Evolutionary conservation across 179 eudicot species (phyloP).

Genomic region (Spinacia oleracea): DNA sequence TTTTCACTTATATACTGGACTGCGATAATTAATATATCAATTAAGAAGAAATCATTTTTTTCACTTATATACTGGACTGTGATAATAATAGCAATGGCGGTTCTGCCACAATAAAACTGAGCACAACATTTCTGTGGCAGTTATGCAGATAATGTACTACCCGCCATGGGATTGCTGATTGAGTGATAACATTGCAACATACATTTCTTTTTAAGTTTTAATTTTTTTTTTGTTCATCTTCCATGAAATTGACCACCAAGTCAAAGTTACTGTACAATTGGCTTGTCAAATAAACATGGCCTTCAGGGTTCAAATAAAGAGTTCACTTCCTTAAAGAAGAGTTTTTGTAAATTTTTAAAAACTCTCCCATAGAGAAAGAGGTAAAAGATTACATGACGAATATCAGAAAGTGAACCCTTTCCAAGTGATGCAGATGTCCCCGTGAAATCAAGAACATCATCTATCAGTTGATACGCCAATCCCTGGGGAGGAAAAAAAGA

Average conservation of each 20-base stretch:
- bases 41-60: background rate
- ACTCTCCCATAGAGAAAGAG: background rate
- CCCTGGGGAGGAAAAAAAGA: conserved; percentile 51
- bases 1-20: too few species aligned
- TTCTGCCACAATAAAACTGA: background rate
- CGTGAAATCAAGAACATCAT: conserved; percentile 91
- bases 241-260: background rate
- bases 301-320: background rate
- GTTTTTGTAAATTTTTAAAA: background rate
- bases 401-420: conserved; percentile 89
- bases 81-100: background rate
- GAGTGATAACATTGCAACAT: background rate
- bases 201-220: background rate
- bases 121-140: background rate
- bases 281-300: background rate
- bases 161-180: background rate
- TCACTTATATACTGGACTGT: too few species aligned
- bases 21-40: background rate
- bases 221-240: too few species aligned
- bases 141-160: background rate
- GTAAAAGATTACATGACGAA: conserved; percentile 62
- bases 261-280: background rate
- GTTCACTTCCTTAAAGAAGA: background rate
- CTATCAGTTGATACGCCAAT: conserved; percentile 86
- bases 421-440: conserved; percentile 94